A percentile compares a stretch with the other conserved stretches of the same genome.
Conservation (phyloP, 306 rosid genomes). For the Casuarina glauca region DNA sequence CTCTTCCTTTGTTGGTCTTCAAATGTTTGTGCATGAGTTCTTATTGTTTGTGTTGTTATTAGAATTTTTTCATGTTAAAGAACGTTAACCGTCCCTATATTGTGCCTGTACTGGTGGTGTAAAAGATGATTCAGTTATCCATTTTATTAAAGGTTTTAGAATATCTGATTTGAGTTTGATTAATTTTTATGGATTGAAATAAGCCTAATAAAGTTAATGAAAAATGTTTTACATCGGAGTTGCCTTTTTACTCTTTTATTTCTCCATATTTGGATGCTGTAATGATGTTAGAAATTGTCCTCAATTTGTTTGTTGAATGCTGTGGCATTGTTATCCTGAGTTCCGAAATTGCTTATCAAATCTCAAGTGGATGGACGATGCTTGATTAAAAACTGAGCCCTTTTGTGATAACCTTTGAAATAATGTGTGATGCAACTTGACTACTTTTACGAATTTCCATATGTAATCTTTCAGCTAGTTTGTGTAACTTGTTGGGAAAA, state of each 20-base stretch:
- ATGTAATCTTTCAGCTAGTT: neutral
- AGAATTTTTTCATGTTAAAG: neutral
- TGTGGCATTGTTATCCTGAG: neutral
- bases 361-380: neutral
- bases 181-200: neutral
- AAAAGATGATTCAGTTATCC: neutral
- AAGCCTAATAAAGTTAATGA: neutral
- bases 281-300: neutral
- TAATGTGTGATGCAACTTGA: neutral
- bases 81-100: neutral
- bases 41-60: neutral
- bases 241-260: neutral
- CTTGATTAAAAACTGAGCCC: neutral
- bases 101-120: neutral
- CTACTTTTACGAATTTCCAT: neutral
- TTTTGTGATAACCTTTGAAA: neutral
- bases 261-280: neutral
- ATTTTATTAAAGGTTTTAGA: neutral
- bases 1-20: too few species aligned
- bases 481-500: neutral
- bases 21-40: too few species aligned
- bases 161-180: neutral
- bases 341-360: neutral
- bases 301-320: neutral
- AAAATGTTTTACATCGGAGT: neutral